Conservation (phyloP, 2,329 filamentous ascomycete genomes). For the Myotisia sp. region DNA sequence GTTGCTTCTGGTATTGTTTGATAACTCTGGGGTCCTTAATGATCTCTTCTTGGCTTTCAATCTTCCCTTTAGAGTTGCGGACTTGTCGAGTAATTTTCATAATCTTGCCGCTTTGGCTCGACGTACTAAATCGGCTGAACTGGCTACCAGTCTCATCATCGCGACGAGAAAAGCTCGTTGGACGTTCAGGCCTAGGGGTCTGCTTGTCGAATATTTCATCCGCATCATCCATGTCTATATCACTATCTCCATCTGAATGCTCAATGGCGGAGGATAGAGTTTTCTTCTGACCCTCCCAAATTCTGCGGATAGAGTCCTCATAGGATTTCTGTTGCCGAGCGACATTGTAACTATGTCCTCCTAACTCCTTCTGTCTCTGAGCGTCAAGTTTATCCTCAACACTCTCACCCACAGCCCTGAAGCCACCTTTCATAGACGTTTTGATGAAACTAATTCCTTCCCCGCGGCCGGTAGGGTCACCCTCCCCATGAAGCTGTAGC, state of each 20-base stretch:
- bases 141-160: conserved; percentile 69
- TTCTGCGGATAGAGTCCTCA: conserved; percentile 75
- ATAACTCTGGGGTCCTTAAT: conserved; percentile 77
- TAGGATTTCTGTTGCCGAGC: conserved; percentile 87
- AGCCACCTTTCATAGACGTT: conserved; percentile 97
- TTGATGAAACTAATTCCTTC: conserved; percentile 95
- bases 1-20: conserved; percentile 69
- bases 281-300: conserved; percentile 77
- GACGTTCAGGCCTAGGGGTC: conserved; percentile 49
- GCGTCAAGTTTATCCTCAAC: conserved; percentile 76
- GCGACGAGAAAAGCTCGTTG: conserved; percentile 39
- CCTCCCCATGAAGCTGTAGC: conserved; percentile 85
- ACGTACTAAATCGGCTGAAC: conserved; percentile 56
- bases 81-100: conserved; percentile 60
- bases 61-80: conserved; percentile 49
- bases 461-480: conserved; percentile 84
- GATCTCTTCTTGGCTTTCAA: conserved; percentile 44
- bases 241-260: conserved; percentile 59
- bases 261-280: conserved; percentile 61
- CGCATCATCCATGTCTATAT: conserved; percentile 41
- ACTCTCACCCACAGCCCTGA: conserved; percentile 77
- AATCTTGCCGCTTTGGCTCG: conserved; percentile 54
- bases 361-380: conserved; percentile 52
- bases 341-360: conserved; percentile 94
- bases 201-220: conserved; percentile 36